A percentile compares a stretch with the other conserved stretches of the same genome.
phyloP scores from a whole-genome alignment of 2,329 filamentous ascomycete genomes.

The Xylariales sp. region DNA sequence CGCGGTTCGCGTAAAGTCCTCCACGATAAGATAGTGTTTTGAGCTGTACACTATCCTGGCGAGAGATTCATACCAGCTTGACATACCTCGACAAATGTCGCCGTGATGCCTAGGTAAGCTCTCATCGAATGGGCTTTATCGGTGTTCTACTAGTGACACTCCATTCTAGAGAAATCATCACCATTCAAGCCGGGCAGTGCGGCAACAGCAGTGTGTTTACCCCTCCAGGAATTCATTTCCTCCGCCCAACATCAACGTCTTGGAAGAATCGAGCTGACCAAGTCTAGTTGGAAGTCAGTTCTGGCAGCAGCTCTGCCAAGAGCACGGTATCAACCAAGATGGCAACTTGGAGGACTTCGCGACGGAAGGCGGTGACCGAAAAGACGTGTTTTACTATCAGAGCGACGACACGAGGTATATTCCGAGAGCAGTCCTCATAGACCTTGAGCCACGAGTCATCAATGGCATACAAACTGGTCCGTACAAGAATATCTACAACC shows the following conservation, averaged over 20 bases:
- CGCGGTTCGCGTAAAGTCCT: constrained; percentile 17
- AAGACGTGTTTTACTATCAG: constrained; percentile 99
- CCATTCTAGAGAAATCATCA: constrained; percentile 87
- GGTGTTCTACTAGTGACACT: neutral
- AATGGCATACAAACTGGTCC: constrained; percentile 88
- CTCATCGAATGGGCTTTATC: neutral
- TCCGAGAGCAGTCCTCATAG: constrained; percentile 88
- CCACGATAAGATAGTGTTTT: constrained; percentile 5
- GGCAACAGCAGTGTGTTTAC: constrained; percentile 88
- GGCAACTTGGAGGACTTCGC: constrained; percentile 97
- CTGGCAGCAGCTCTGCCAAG: constrained; percentile 97
- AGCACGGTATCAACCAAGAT: constrained; percentile 96
- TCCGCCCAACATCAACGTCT: constrained; percentile 6
- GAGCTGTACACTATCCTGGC: too few relatives aligned
- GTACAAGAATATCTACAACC: constrained; percentile 99
- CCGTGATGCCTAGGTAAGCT: constrained; percentile 23
- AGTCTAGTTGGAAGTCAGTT: constrained; percentile 85
- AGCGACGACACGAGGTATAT: constrained; percentile 99
- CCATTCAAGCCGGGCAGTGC: constrained; percentile 97
- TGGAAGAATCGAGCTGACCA: constrained; percentile 25
- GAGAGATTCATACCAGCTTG: too few relatives aligned
- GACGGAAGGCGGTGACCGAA: constrained; percentile 93
- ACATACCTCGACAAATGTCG: constrained; percentile 12
- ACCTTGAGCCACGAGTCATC: constrained; percentile 90
- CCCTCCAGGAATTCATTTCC: constrained; percentile 16